Evolutionary conservation across 129 eudicot species (phyloP), one percentile per base, ranked within the genome.

Genomic region (Silybum marianum): DNA sequence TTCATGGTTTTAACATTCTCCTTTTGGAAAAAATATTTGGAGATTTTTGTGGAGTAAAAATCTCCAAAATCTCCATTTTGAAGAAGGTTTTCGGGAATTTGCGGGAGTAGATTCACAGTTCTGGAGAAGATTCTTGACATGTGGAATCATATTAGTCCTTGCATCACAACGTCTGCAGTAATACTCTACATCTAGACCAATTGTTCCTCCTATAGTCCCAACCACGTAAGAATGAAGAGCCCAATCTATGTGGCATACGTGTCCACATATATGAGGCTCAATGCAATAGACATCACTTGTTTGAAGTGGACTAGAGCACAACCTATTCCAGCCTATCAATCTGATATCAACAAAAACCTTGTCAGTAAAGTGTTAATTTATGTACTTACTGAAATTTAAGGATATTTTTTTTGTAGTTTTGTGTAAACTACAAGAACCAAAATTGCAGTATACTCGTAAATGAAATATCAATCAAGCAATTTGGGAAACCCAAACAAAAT

Each of bases 171-270:
- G 89, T 3, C 97, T 85, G 71, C 99, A 92, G 71, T 87, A 92
- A 74, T 95, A 95, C 85, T 95, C 96, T 13, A 91, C 93, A 86
- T 95, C 94, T 78, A 95, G 77, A 72, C 87, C 82, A 62, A 95
- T 86, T 75, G 90, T 86, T 32, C 97, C 98, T 84, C 93, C 92
- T n/a, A 92, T 92, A 9, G 97, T 91, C 46, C 99, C 99, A 82
- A 92, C 98, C 98, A 95, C 74, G 87, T 89, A 88, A 69, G 95
- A 90, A 22, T 89, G 87, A 22, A 95, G 80, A 21, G 89, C 90
- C 81, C 99, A 91, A 23, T 86, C 91, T 19, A 91, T 83, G 73
- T 91, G 95, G 70, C 91, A 92, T 7, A 84, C 78, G 40, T 95
- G 99, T 9, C 97, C 93, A 84, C 99, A 95, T 32, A 80, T 81